phyloP scores from a whole-genome alignment of 495 filamentous ascomycete genomes.

The Penicillium maclennaniae region DNA sequence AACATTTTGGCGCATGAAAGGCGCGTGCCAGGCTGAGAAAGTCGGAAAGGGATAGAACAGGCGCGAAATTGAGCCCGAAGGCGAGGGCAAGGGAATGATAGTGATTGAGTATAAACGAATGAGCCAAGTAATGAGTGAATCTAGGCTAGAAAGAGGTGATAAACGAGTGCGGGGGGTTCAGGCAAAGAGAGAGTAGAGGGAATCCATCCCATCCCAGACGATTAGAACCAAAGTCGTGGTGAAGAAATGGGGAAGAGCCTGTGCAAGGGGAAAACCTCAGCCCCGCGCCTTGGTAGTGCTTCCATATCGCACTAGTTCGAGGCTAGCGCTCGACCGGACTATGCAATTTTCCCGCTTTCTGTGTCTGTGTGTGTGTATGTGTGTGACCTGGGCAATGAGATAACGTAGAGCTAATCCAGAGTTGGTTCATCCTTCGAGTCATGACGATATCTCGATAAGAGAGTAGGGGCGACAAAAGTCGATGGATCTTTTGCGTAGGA shows the following conservation, averaged over 20 bases:
- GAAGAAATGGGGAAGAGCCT: slow-evolving; percentile 2
- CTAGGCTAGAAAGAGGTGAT: not conserved
- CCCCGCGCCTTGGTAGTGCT: not conserved
- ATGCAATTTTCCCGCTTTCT: not conserved
- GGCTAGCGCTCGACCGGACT: not conserved
- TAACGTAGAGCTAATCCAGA: not conserved
- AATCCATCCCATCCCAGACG: not conserved
- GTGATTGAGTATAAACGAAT: not conserved
- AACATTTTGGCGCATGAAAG: slow-evolving; percentile 7
- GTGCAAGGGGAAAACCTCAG: not conserved
- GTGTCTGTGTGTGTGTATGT: no score
- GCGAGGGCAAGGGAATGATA: not conserved
- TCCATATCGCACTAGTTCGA: not conserved
- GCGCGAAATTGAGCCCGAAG: not conserved
- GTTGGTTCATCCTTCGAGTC: not conserved
- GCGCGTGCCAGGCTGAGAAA: not conserved
- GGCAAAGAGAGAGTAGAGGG: not conserved
- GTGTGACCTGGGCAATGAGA: not conserved
- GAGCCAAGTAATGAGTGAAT: not conserved
- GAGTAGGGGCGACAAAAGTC: not conserved
- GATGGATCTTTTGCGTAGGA: no score
- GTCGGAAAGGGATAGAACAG: not conserved
- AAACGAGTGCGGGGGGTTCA: slow-evolving; percentile 2
- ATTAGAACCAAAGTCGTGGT: not conserved
- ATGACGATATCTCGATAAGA: not conserved